Evolutionary conservation across 1,284 basidiomycete genomes (phyloP), one percentile per base, ranked within the genome.

Genomic region (Leccinum griseonigrum): DNA sequence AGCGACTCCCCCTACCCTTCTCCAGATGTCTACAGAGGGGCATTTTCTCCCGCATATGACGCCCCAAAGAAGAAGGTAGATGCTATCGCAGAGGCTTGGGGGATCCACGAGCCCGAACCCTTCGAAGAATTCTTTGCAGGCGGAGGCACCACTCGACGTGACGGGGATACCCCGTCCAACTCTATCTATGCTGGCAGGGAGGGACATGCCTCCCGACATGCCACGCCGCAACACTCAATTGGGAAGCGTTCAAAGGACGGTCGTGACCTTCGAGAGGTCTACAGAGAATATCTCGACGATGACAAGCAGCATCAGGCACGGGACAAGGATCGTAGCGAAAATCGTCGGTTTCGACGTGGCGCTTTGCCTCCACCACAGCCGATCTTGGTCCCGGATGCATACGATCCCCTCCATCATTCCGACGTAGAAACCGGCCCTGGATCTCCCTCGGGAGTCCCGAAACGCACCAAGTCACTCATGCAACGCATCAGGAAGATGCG

Each of bases 71-170:
- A 88, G 82, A 88, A 90, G 68, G 85, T 90, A 29, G 90, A 92
- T 67, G 88, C 87, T 54, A 86, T 92, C 63, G 90, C 90, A 54
- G 90, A 92, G 75, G 92, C 92, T 1, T 94, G 92, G 90, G 91
- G 91, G 40, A 91, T 91, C 54, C 91, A 92, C 69, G 91, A 93
- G 69, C 91, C 91, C 11, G 92, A 94, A 72, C 92, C 91, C 2
- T 94, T 84, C 68, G 91, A 94, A 70, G 92, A 94, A 69, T 94
- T 94, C 71, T 90, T 85, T 63, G 91, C 91, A 9, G 90, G 87
- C n/a, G 85, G 86, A 63, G 83, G 83, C 48, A 76, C 77, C 1
- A 57, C 70, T 22, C 70, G 71, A 50, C 74, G 71, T 54, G 82
- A 84, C 43, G 81, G 79, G 29, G 83, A 85, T 58, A 86, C 85